Conservation (phyloP, 306 rosid genomes). For the Gynostemma pentaphyllum region DNA sequence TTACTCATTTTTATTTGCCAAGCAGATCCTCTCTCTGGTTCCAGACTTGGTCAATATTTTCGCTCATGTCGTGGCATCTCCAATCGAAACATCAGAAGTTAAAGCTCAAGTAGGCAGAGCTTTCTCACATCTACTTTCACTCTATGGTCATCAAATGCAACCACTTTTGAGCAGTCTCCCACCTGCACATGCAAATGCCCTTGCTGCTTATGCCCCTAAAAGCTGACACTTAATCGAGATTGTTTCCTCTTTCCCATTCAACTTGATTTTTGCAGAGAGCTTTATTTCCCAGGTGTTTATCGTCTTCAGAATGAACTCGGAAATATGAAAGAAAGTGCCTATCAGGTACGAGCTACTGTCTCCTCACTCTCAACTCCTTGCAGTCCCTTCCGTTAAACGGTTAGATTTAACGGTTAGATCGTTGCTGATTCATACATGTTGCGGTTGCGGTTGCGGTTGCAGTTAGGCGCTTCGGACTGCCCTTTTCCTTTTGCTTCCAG, state of each 20-base stretch:
- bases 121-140: constrained; percentile 71
- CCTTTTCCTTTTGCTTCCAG: neutral
- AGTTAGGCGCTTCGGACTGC: neutral
- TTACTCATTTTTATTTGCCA: constrained; percentile 14
- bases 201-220: constrained; percentile 70
- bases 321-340: neutral
- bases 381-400: neutral
- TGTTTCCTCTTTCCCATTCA: constrained; percentile 7
- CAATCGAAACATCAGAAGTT: constrained; percentile 72
- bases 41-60: constrained; percentile 86
- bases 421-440: neutral
- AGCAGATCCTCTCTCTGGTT: constrained; percentile 75
- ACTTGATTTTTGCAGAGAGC: constrained; percentile 3
- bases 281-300: neutral
- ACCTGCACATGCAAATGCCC: constrained; percentile 74
- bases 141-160: constrained; percentile 91
- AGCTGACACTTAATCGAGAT: constrained; percentile 26
- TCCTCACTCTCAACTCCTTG: neutral
- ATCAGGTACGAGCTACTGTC: neutral
- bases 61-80: constrained; percentile 90
- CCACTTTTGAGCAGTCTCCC: constrained; percentile 76
- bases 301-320: neutral
- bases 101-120: constrained; percentile 78
- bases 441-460: too few species aligned
- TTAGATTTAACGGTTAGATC: neutral